Evolutionary conservation across 164 flowering plant species (phyloP).

Genomic region (Magnolia changhungtana): DNA sequence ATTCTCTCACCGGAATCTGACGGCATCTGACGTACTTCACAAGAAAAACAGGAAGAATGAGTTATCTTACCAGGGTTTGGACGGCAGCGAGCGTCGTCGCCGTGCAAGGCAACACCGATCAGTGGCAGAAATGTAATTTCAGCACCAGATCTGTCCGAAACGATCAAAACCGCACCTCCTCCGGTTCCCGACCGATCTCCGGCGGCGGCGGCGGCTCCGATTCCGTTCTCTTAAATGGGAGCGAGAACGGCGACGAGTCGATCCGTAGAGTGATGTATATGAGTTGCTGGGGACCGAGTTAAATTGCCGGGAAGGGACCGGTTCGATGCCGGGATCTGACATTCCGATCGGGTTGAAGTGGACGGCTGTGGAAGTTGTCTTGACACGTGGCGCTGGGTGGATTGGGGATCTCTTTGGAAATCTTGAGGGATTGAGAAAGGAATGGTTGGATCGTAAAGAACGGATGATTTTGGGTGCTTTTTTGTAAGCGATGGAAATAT

Average conservation of each 20-base stretch:
- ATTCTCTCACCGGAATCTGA: not conserved
- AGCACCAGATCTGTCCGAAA: slow-evolving; percentile 24
- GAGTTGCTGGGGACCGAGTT: slow-evolving; percentile 53
- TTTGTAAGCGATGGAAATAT: not conserved
- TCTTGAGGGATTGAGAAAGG: not conserved
- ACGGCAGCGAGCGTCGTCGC: slow-evolving; percentile 53
- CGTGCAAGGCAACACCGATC: slow-evolving; percentile 46
- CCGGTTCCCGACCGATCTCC: slow-evolving; percentile 13
- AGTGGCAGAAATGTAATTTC: slow-evolving; percentile 28
- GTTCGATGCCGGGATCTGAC: not conserved
- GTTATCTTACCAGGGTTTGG: slow-evolving; percentile 42
- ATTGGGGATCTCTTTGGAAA: not conserved
- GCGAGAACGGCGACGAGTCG: slow-evolving; percentile 24
- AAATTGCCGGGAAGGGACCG: not conserved
- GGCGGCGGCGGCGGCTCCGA: slow-evolving; percentile 10
- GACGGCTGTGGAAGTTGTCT: too few relatives aligned
- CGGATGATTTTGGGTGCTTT: not conserved
- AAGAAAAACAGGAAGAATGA: slow-evolving; percentile 28
- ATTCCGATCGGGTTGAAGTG: not conserved
- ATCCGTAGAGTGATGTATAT: slow-evolving; percentile 47
- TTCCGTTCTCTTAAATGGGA: slow-evolving; percentile 7
- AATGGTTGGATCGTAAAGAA: not conserved
- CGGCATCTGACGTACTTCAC: not conserved
- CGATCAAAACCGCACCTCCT: slow-evolving; percentile 7
- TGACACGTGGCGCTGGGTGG: too few relatives aligned